phyloP scores from a whole-genome alignment of 768 basidiomycete species.

The Mycena rebaudengoi region DNA sequence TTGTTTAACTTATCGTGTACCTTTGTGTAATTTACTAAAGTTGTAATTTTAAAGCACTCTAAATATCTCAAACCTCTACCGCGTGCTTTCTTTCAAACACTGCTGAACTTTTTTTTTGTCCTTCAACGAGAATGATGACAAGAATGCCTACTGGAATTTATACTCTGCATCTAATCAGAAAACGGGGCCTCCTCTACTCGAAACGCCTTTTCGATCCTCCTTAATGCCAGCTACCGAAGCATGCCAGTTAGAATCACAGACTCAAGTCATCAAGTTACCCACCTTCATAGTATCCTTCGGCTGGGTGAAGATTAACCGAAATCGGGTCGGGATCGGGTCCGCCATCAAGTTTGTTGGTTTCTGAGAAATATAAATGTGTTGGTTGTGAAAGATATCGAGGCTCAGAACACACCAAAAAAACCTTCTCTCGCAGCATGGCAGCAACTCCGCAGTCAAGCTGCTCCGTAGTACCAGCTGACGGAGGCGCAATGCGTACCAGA shows the following conservation, averaged over 20 bases:
- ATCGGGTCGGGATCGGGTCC: constrained; percentile 22
- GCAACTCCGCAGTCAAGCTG: constrained; percentile 18
- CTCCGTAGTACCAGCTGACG: background rate
- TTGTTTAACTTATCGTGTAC: no score
- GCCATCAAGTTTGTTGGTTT: constrained; percentile 25
- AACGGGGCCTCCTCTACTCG: no score
- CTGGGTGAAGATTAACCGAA: constrained; percentile 20
- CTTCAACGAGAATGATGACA: no score
- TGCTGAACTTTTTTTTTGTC: no score
- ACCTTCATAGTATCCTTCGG: constrained; percentile 12
- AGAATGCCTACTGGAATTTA: no score
- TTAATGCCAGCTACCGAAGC: constrained; percentile 4
- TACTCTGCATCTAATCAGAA: no score
- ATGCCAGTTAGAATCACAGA: background rate
- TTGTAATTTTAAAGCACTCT: no score
- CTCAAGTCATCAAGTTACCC: background rate
- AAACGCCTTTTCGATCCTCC: constrained; percentile 21
- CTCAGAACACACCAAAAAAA: constrained; percentile 13
- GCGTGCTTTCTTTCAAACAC: no score
- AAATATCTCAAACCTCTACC: no score
- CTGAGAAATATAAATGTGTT: background rate
- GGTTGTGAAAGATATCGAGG: no score
- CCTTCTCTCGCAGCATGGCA: constrained; percentile 17
- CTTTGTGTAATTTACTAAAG: no score
- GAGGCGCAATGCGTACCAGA: constrained; percentile 10